Evolutionary conservation across 108 stramenopile genomes (phyloP).

Genomic region (Nitzschia putrida): DNA sequence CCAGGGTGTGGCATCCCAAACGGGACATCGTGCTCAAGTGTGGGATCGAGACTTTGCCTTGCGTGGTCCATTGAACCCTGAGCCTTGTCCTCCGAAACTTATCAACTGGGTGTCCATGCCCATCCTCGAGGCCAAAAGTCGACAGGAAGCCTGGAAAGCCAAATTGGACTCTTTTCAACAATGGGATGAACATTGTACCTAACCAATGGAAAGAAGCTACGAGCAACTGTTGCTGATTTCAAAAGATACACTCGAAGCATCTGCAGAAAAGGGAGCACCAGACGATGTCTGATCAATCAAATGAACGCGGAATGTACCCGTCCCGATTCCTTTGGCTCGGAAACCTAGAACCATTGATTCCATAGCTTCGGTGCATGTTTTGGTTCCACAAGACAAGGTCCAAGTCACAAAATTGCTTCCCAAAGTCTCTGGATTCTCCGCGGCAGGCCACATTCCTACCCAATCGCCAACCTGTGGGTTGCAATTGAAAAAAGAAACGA

Average conservation of each 20-base stretch:
- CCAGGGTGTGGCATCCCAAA: slow-evolving; percentile 31
- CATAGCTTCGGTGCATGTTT: slow-evolving; percentile 11
- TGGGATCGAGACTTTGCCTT: slow-evolving; percentile 65
- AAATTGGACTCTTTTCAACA: slow-evolving; percentile 20
- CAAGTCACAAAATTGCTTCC: slow-evolving; percentile 22
- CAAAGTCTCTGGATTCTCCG: background rate
- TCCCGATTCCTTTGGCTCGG: slow-evolving; percentile 4
- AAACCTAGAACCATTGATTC: slow-evolving; percentile 9
- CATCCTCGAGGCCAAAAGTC: slow-evolving; percentile 20
- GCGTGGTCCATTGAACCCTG: slow-evolving; percentile 38
- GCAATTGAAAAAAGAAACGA: slow-evolving; percentile 26
- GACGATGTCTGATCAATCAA: background rate
- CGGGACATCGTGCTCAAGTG: slow-evolving; percentile 47
- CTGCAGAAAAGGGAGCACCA: background rate
- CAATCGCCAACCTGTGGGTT: slow-evolving; percentile 25
- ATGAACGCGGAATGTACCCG: background rate
- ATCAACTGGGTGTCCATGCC: slow-evolving; percentile 66
- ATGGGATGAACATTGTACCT: slow-evolving; percentile 26
- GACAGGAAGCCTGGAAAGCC: slow-evolving; percentile 7
- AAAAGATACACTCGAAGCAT: slow-evolving; percentile 11
- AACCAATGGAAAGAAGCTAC: too few relatives aligned
- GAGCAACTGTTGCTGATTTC: background rate
- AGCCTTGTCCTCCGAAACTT: slow-evolving; percentile 33
- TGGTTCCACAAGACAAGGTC: slow-evolving; percentile 27
- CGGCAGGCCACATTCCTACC: slow-evolving; percentile 26